Evolutionary conservation across 352 stramenopile species (phyloP).

Genomic region (Pythium pectinolyticum): DNA sequence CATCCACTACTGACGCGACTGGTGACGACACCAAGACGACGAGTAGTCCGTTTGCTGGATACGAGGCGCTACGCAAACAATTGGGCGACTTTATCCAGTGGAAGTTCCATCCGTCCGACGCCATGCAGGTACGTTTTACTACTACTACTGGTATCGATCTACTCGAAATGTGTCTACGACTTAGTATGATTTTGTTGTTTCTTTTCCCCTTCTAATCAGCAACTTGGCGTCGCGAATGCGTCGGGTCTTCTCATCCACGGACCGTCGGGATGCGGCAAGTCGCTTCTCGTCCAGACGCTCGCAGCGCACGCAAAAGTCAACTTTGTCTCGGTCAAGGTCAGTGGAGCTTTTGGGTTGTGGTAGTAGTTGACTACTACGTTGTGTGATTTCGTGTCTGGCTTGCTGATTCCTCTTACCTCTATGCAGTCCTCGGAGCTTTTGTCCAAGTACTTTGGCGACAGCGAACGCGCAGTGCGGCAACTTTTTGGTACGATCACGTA

Average conservation of each 20-base stretch:
- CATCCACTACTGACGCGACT: no score
- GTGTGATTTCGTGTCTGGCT: no score
- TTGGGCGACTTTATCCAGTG: conserved; percentile 66
- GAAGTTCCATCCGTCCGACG: conserved; percentile 61
- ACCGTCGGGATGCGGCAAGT: conserved; percentile 82
- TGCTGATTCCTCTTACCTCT: neutral
- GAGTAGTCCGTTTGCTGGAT: conserved; percentile 57
- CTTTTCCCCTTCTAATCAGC: conserved; percentile 29
- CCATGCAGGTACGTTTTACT: conserved; percentile 53
- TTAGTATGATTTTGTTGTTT: conserved; percentile 14
- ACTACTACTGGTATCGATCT: neutral
- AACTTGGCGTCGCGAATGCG: conserved; percentile 59
- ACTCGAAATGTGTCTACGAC: neutral
- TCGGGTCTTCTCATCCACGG: conserved; percentile 80
- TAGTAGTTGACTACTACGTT: no score
- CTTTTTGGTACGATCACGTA: conserved; percentile 77
- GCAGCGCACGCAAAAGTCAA: conserved; percentile 66
- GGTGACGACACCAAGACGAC: neutral
- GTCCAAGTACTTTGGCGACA: conserved; percentile 89
- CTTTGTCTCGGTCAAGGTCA: conserved; percentile 85
- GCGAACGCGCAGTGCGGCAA: conserved; percentile 74
- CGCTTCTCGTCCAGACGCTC: conserved; percentile 65
- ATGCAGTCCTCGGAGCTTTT: conserved; percentile 75
- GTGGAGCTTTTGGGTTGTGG: no score
- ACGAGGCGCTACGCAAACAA: conserved; percentile 53